A percentile compares a stretch with the other conserved stretches of the same genome.
Evolutionary conservation across 164 flowering plant genomes (phyloP).

Genomic region (Magnolia sinica): DNA sequence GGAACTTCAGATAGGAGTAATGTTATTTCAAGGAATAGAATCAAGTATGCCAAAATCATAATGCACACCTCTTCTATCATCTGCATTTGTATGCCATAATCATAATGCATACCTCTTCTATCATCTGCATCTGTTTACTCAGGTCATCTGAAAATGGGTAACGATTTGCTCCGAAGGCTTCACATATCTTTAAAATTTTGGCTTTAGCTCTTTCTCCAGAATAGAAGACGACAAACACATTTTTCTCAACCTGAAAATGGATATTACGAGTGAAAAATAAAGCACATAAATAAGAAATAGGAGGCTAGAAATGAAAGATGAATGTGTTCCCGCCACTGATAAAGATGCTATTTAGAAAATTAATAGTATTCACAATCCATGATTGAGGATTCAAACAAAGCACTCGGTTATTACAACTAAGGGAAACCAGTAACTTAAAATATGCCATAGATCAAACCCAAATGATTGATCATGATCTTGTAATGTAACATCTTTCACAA

Average conservation of each 20-base stretch:
- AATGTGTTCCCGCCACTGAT: neutral
- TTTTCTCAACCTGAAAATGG: constrained; percentile 70
- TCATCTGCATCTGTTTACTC: constrained; percentile 59
- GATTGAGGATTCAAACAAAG: neutral
- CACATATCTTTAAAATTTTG: constrained; percentile 86
- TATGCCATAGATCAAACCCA: neutral
- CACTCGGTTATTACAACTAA: neutral
- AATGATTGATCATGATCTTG: neutral
- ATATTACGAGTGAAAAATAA: neutral
- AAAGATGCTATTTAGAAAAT: neutral
- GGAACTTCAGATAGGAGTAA: too few species aligned
- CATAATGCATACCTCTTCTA: constrained; percentile 68
- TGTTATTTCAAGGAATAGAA: neutral
- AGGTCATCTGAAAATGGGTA: constrained; percentile 78
- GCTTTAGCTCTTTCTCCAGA: constrained; percentile 87
- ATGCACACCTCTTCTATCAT: constrained; percentile 64
- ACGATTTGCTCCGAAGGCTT: constrained; percentile 95
- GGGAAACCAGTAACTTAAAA: too few species aligned
- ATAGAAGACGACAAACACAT: constrained; percentile 85
- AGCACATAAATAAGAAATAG: neutral
- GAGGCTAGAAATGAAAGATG: neutral
- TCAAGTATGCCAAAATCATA: constrained; percentile 1
- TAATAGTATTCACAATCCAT: neutral
- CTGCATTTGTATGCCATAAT: constrained; percentile 56
- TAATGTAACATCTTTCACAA: neutral